Percentiles rank a stretch among this genome's conserved stretches.
Conservation (phyloP, 208 protist species). For the Wallacemonas sp. region DNA sequence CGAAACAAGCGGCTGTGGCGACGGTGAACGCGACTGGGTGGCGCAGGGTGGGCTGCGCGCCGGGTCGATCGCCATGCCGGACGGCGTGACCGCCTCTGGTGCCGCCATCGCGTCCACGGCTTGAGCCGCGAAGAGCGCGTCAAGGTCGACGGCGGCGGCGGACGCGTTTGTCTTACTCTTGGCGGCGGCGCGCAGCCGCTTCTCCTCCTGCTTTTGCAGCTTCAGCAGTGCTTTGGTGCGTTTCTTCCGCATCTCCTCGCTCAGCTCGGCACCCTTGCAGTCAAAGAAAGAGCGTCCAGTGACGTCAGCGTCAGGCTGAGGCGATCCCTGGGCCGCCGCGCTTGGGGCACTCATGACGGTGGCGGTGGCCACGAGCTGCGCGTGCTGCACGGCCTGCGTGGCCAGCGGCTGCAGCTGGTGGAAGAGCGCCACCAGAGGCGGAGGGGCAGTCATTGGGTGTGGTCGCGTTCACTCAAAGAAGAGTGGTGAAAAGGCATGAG, state of each 20-base stretch:
- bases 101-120: background rate
- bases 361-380: background rate
- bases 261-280: slow-evolving; percentile 9
- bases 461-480: background rate
- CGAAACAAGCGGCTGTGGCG: too few relatives aligned
- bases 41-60: too few relatives aligned
- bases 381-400: background rate
- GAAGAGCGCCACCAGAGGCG: slow-evolving; percentile 4
- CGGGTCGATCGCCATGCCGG: too few relatives aligned
- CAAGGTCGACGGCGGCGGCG: background rate
- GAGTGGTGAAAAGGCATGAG: background rate
- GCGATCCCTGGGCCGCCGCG: background rate
- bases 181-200: background rate
- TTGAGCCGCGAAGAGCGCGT: slow-evolving; percentile 11
- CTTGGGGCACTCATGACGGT: background rate
- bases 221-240: slow-evolving; percentile 10
- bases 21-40: too few relatives aligned
- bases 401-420: background rate
- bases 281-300: slow-evolving; percentile 11
- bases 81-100: background rate
- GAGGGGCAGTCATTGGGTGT: too few relatives aligned
- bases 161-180: too few relatives aligned
- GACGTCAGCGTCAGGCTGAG: background rate
- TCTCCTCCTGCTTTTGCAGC: slow-evolving; percentile 17
- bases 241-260: slow-evolving; percentile 1